phyloP scores from a whole-genome alignment of 768 basidiomycete genomes.

The Trametes gibbosa region DNA sequence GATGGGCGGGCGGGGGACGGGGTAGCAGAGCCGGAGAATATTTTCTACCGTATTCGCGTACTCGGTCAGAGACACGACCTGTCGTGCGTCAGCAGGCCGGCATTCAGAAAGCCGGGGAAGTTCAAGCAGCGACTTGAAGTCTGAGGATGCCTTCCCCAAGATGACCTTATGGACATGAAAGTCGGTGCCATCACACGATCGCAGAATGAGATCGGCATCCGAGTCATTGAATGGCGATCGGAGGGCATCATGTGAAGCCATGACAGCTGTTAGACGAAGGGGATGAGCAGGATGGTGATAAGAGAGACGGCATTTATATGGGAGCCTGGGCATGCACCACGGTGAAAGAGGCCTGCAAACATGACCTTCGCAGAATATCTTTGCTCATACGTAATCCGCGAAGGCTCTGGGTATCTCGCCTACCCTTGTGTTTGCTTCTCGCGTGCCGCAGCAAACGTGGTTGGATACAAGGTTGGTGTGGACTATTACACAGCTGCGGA shows the following conservation, averaged over 20 bases:
- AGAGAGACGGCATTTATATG: too few species aligned
- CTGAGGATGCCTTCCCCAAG: conserved; percentile 8
- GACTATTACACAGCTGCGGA: too few species aligned
- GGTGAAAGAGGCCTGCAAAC: too few species aligned
- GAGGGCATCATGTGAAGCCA: neutral
- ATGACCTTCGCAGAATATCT: too few species aligned
- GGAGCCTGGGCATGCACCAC: too few species aligned
- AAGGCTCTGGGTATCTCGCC: too few species aligned
- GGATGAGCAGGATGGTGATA: too few species aligned
- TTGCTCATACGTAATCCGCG: too few species aligned
- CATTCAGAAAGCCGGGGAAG: neutral
- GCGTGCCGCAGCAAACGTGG: too few species aligned
- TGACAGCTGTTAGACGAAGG: neutral
- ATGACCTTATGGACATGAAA: conserved; percentile 3
- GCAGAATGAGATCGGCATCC: conserved; percentile 30
- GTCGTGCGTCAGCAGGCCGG: neutral
- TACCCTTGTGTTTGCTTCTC: too few species aligned
- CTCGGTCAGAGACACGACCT: conserved; percentile 16
- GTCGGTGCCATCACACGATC: conserved; percentile 1
- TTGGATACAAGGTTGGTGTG: too few species aligned
- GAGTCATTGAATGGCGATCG: conserved; percentile 1
- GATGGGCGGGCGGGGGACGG: conserved; percentile 9
- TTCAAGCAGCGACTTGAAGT: conserved; percentile 7
- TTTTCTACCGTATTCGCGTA: conserved; percentile 6
- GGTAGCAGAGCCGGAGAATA: conserved; percentile 18